Evolutionary conservation across 2,329 filamentous ascomycete species (phyloP).

Genomic region (Elsinoe batatas): DNA sequence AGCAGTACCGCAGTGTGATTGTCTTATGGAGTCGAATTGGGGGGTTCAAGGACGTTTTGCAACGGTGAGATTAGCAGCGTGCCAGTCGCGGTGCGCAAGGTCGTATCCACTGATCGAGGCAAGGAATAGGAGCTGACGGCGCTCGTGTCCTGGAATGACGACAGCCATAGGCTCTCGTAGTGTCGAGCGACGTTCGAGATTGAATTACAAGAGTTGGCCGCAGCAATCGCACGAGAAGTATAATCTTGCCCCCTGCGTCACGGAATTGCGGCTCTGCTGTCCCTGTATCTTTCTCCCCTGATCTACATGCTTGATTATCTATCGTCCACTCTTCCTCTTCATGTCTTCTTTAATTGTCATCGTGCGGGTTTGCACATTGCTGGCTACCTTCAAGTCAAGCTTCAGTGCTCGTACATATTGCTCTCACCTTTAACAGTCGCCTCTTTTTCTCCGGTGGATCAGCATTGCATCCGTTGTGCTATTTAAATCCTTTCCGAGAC

Average conservation of each 20-base stretch:
- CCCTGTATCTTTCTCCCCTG: too few species aligned
- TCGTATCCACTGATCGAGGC: conserved; percentile 2
- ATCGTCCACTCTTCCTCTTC: too few species aligned
- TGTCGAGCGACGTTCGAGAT: background rate
- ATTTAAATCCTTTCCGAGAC: background rate
- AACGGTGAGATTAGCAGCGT: conserved; percentile 8
- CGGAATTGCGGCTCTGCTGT: too few species aligned
- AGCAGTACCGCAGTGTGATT: background rate
- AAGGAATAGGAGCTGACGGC: background rate
- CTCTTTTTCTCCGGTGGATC: background rate
- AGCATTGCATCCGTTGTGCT: background rate
- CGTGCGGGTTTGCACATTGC: too few species aligned
- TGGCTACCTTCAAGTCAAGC: too few species aligned
- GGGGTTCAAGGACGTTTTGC: background rate
- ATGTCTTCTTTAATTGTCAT: too few species aligned
- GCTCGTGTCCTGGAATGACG: conserved; percentile 5
- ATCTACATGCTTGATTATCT: too few species aligned
- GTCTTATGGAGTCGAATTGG: background rate
- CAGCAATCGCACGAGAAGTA: background rate
- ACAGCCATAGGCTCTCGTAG: background rate
- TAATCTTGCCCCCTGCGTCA: too few species aligned
- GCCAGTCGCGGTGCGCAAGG: conserved; percentile 4
- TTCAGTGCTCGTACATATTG: too few species aligned
- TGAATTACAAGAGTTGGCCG: background rate
- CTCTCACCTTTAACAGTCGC: background rate